Percentiles rank a stretch among this genome's conserved stretches.
These are phyloP conservation scores for Eucalyptus paniculata DNA, from an alignment of 345 rosid species.

Conservation along the genomic window DNA sequence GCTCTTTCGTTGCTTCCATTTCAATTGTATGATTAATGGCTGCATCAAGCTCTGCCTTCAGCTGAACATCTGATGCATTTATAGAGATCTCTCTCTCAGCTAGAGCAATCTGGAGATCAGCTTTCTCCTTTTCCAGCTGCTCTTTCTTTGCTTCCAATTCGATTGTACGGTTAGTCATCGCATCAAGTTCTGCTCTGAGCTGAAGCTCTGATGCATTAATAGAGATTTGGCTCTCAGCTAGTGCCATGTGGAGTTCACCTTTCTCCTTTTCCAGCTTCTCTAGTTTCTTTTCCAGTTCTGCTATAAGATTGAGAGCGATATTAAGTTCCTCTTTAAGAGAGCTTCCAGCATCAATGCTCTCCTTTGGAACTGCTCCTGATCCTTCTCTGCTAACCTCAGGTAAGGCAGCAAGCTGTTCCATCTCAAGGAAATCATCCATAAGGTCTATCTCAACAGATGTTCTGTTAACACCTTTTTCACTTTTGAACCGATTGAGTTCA, in stretches of 20 bases:
- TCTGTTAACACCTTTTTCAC: conserved; percentile 20
- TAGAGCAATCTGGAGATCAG: conserved; percentile 43
- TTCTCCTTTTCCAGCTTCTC: conserved; percentile 10
- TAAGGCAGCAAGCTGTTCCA: conserved; percentile 82
- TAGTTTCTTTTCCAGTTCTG: conserved; percentile 21
- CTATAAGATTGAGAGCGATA: conserved; percentile 10
- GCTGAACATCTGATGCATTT: not conserved
- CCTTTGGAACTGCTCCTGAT: conserved; percentile 17
- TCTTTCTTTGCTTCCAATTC: not conserved
- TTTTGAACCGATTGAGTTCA: conserved; percentile 38
- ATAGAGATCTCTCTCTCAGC: conserved; percentile 8
- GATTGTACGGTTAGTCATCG: not conserved
- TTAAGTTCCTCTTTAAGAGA: conserved; percentile 40
- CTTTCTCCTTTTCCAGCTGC: not conserved
- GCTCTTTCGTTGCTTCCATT: not conserved
- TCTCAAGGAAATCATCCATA: conserved; percentile 96
- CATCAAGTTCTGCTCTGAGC: not conserved
- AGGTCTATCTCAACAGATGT: conserved; percentile 50
- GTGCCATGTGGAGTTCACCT: conserved; percentile 39
- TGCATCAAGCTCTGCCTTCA: not conserved
- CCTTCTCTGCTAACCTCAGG: conserved; percentile 30
- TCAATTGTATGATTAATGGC: not conserved
- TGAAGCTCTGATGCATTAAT: not conserved
- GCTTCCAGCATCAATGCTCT: conserved; percentile 14
- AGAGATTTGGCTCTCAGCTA: conserved; percentile 12